phyloP scores from a whole-genome alignment of 2,329 filamentous ascomycete genomes.

The Fusarium newnesense region DNA sequence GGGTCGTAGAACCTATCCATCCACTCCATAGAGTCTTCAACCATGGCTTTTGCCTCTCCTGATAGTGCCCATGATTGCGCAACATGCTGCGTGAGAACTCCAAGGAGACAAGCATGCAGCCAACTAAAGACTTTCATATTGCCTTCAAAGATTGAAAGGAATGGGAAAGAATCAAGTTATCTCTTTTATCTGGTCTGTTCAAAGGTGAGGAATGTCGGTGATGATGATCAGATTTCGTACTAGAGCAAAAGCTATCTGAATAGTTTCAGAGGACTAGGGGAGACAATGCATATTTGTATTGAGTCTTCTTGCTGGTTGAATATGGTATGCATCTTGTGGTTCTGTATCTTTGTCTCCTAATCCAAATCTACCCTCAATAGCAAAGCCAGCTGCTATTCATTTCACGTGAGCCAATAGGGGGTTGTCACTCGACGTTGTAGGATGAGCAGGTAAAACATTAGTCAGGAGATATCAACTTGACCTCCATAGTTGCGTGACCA shows the following conservation, averaged over 20 bases:
- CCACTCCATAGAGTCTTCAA: slow-evolving; percentile 26
- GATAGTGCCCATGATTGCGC: slow-evolving; percentile 1
- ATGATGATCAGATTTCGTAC: too few species aligned
- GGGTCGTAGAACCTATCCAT: slow-evolving; percentile 40
- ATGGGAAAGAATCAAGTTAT: not conserved
- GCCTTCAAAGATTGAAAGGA: not conserved
- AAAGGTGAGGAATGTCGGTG: too few species aligned
- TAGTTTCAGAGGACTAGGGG: too few species aligned
- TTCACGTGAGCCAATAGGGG: slow-evolving; percentile 1
- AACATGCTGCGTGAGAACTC: not conserved
- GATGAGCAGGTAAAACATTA: not conserved
- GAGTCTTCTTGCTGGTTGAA: not conserved
- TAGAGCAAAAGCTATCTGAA: too few species aligned
- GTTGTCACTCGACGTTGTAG: not conserved
- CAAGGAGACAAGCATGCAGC: not conserved
- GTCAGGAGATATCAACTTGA: not conserved
- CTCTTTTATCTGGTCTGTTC: too few species aligned
- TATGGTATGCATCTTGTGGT: not conserved
- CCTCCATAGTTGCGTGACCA: not conserved
- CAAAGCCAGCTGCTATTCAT: not conserved
- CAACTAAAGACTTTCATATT: slow-evolving; percentile 11
- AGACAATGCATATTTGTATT: slow-evolving; percentile 31
- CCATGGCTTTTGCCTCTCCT: slow-evolving; percentile 22
- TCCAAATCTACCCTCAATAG: not conserved
- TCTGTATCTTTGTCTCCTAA: not conserved